Conservation (phyloP, 1,139 yeast genomes). For the Candida labiduridarum region DNA sequence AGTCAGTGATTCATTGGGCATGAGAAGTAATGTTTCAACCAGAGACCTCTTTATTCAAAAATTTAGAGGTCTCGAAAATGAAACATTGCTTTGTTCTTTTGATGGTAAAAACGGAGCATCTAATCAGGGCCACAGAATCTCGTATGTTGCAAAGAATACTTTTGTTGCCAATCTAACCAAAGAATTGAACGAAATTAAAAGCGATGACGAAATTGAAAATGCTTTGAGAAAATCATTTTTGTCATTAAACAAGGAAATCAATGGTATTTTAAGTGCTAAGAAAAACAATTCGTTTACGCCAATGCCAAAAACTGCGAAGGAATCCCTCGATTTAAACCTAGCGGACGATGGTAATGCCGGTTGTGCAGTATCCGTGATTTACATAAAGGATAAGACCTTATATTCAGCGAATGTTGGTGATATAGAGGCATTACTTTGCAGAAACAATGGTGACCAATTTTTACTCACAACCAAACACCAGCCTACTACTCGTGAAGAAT, state of each 20-base stretch:
- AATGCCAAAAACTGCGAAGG: constrained; percentile 31
- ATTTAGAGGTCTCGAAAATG: constrained; percentile 78
- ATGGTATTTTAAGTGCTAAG: constrained; percentile 41
- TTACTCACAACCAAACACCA: constrained; percentile 79
- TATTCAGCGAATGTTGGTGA: constrained; percentile 94
- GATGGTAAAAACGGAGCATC: constrained; percentile 75
- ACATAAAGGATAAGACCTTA: constrained; percentile 67
- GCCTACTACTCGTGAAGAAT: constrained; percentile 79
- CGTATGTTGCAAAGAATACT: constrained; percentile 73
- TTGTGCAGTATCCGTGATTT: constrained; percentile 80
- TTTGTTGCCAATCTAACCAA: constrained; percentile 64
- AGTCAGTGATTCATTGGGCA: constrained; percentile 85
- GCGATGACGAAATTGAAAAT: constrained; percentile 50
- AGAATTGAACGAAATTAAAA: constrained; percentile 57
- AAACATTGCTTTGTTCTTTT: constrained; percentile 75
- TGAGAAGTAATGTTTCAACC: constrained; percentile 64
- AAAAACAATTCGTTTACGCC: constrained; percentile 31
- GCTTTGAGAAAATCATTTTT: constrained; percentile 83
- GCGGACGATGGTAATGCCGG: constrained; percentile 81
- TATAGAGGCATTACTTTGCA: constrained; percentile 76
- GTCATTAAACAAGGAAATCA: constrained; percentile 76
- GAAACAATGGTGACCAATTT: constrained; percentile 77
- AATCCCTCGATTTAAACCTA: constrained; percentile 43
- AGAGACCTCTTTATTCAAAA: constrained; percentile 88
- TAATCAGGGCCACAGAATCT: constrained; percentile 65